phyloP scores from a whole-genome alignment of 2,329 filamentous ascomycete genomes.

The Sporothrix luriei region DNA sequence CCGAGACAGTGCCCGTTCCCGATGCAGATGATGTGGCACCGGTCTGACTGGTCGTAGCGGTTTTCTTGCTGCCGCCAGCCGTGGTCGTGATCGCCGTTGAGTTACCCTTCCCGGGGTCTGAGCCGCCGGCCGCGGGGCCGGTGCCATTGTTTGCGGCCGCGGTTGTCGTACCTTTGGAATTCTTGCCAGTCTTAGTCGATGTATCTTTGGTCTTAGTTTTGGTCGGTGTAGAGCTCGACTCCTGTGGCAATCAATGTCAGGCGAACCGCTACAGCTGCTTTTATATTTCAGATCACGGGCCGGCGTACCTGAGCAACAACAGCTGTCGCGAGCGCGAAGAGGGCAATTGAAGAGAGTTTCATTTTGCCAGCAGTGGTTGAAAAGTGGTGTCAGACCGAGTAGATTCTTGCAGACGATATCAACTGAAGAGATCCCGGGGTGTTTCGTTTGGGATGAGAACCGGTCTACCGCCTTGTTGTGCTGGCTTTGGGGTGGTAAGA shows the following conservation, averaged over 20 bases:
- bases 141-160: slow-evolving; percentile 6
- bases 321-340: slow-evolving; percentile 33
- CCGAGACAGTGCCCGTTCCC: slow-evolving; percentile 23
- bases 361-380: slow-evolving; percentile 19
- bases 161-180: background rate
- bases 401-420: background rate
- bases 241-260: background rate
- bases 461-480: background rate
- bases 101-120: slow-evolving; percentile 28
- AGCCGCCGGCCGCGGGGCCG: background rate
- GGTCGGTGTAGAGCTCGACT: slow-evolving; percentile 24
- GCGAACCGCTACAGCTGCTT: too few species aligned
- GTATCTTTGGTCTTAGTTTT: slow-evolving; percentile 31
- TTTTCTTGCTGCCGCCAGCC: slow-evolving; percentile 24
- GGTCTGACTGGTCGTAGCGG: slow-evolving; percentile 19
- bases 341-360: slow-evolving; percentile 30
- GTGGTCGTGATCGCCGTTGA: slow-evolving; percentile 21
- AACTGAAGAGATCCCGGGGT: background rate
- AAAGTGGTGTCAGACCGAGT: background rate
- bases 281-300: background rate
- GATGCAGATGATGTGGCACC: slow-evolving; percentile 19
- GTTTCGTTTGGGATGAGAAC: background rate
- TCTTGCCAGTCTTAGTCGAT: slow-evolving; percentile 23
- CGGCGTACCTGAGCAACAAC: slow-evolving; percentile 33
- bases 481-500: background rate